Percentiles rank a stretch among this genome's conserved stretches.
Evolutionary conservation across 176 grass and related monocot genomes (phyloP).

Genomic region (Hordeum vulgare): DNA sequence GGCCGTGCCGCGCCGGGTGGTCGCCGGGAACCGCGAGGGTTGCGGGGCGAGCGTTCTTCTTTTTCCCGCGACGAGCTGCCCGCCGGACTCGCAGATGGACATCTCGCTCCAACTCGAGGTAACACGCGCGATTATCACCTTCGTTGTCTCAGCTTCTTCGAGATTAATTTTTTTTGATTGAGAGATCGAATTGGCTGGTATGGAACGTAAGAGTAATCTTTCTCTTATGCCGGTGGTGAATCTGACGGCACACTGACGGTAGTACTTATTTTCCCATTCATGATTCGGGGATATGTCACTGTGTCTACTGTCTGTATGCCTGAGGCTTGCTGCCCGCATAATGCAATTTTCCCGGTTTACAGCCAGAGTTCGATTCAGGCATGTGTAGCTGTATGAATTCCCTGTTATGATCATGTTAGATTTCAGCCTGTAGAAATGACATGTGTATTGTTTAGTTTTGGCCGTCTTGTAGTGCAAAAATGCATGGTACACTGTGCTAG

Average conservation of each 20-base stretch:
- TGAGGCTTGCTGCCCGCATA: neutral
- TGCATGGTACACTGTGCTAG: no score
- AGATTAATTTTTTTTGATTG: neutral
- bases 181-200: neutral
- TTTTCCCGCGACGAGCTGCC: neutral
- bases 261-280: neutral
- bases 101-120: neutral
- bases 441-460: neutral
- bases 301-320: neutral
- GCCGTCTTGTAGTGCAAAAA: no score
- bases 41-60: neutral
- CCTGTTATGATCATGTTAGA: no score
- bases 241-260: neutral
- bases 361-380: no score
- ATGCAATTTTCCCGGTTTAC: neutral
- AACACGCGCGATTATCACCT: neutral
- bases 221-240: neutral
- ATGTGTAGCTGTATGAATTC: no score
- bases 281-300: neutral
- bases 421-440: neutral
- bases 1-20: neutral
- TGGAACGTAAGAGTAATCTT: neutral
- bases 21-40: neutral
- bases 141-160: neutral
- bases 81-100: neutral